Conservation (phyloP, 768 basidiomycete genomes). For the Pulveroboletus sp. region DNA sequence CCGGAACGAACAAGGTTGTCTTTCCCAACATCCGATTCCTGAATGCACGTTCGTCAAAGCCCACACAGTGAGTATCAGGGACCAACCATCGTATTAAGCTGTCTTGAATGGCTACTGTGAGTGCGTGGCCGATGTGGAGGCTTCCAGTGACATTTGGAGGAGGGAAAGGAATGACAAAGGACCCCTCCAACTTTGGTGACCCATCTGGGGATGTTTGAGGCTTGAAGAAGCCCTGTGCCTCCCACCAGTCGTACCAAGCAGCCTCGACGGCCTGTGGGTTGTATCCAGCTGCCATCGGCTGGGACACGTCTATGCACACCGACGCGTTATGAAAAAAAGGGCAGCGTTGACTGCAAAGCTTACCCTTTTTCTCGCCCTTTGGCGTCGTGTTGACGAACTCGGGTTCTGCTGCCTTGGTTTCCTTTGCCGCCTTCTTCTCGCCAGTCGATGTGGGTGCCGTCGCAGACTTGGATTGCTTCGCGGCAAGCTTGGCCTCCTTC, state of each 20-base stretch:
- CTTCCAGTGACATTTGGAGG: slow-evolving; percentile 97
- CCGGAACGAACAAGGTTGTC: slow-evolving; percentile 86
- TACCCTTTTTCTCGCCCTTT: slow-evolving; percentile 92
- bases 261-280: slow-evolving; percentile 94
- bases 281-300: slow-evolving; percentile 90
- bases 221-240: slow-evolving; percentile 84
- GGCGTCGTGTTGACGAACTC: slow-evolving; percentile 89
- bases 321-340: neutral
- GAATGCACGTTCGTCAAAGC: neutral
- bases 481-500: slow-evolving; percentile 75
- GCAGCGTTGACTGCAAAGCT: neutral
- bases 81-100: slow-evolving; percentile 81
- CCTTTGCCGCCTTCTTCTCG: slow-evolving; percentile 77
- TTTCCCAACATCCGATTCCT: slow-evolving; percentile 97
- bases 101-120: slow-evolving; percentile 92
- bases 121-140: slow-evolving; percentile 92
- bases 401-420: slow-evolving; percentile 64
- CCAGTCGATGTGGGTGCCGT: slow-evolving; percentile 36
- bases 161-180: slow-evolving; percentile 85
- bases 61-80: neutral
- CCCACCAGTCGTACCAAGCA: slow-evolving; percentile 99
- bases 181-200: slow-evolving; percentile 56
- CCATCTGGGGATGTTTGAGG: slow-evolving; percentile 63
- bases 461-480: slow-evolving; percentile 48
- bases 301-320: slow-evolving; percentile 62